Evolutionary conservation across 2,329 filamentous ascomycete genomes (phyloP), one percentile per base, ranked within the genome.

Genomic region (Diaporthe sp.): DNA sequence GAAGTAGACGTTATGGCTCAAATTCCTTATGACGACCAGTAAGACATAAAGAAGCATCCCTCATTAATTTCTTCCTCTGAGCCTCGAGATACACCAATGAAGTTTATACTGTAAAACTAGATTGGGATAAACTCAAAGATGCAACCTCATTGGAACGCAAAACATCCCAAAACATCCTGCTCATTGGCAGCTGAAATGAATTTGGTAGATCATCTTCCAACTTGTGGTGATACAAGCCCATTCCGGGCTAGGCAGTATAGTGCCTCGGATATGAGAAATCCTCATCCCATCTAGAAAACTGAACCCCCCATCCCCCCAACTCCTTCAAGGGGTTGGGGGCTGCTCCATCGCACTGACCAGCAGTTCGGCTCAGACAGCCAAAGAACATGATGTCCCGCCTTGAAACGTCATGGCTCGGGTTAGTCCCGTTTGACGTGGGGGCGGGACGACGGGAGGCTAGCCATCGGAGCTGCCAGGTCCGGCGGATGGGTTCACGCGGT

Each of bases 361-460:
- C 49, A 70, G 65, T 70, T 70, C 49, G 65, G 65, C n/a, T 55
- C 65, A 55, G 49, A 70, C 65, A 55, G n/a, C 65, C 49, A 34
- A 39, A 39, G 13, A 70, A 70, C 5, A 55, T 28, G n/a, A 70
- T 15, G 49, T 55, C 31, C 20, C 31, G 65, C 65, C n/a, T 55
- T 70, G 65, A 70, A 70, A 70, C 65, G 49, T 42, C 49, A 55
- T 25, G 31, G 65, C 34, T 31, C 49, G n/a, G 28, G 34, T 42
- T 70, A 55, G 65, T 20, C 47, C 65, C 49, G 49, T 70, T 55
- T 70, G 65, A 55, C 49, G 61, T 65, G 47, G 44, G 65, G 65
- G 47, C 28, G 8, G 44, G 65, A 68, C 15, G 34, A 39, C 31
- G 65, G n/a, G 65, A 22, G 39, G 28, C 65, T 70, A 70, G 65